Conservation (phyloP, 2,329 filamentous ascomycete genomes). For the Cladosporium velox region DNA sequence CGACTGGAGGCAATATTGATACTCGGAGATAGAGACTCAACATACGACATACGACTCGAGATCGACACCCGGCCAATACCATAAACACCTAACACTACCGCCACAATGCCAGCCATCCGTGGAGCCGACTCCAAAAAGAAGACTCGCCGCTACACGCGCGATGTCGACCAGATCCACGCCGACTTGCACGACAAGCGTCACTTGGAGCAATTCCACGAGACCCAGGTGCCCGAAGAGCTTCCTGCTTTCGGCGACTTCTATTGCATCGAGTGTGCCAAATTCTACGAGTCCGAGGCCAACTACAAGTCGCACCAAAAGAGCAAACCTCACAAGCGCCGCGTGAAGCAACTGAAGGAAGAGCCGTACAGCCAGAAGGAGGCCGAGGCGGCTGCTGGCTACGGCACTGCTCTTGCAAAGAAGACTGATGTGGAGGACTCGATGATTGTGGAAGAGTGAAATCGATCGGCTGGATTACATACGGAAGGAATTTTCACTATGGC, state of each 20-base stretch:
- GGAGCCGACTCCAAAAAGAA: conserved; percentile 53
- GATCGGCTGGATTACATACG: background rate
- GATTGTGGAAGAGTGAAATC: conserved; percentile 27
- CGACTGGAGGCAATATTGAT: background rate
- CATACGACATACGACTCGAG: background rate
- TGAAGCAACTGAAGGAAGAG: conserved; percentile 79
- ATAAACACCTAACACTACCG: background rate
- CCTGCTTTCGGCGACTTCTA: conserved; percentile 84
- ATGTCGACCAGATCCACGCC: conserved; percentile 87
- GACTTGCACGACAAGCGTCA: conserved; percentile 80
- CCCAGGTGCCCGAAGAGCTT: conserved; percentile 81
- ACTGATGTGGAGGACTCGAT: conserved; percentile 33
- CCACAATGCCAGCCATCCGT: conserved; percentile 53
- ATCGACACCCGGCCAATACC: background rate
- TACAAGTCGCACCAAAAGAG: conserved; percentile 75
- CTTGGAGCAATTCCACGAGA: conserved; percentile 73
- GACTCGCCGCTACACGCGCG: conserved; percentile 61
- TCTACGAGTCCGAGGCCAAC: conserved; percentile 84
- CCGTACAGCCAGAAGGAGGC: conserved; percentile 85
- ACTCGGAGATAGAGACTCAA: background rate
- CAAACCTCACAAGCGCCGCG: conserved; percentile 91
- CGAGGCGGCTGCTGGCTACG: conserved; percentile 74
- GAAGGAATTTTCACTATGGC: background rate
- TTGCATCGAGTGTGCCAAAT: conserved; percentile 92
- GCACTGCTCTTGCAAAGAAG: conserved; percentile 44